Evolutionary conservation across 1,284 basidiomycete genomes (phyloP), one percentile per base, ranked within the genome.

Genomic region (Athelia sp.): DNA sequence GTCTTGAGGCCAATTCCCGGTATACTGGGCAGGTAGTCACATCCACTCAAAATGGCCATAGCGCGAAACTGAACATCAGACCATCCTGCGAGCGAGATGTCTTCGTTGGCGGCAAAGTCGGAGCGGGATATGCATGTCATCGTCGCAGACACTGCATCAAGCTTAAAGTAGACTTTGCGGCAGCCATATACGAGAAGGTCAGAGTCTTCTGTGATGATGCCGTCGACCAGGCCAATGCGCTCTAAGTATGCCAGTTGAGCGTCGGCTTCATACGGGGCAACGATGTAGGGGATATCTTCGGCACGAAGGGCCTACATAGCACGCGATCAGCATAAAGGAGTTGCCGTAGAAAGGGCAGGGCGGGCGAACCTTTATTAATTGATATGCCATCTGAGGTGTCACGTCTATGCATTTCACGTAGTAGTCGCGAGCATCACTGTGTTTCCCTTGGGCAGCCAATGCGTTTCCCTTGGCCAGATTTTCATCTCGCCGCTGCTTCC

Each of bases 231-330:
- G 13, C 92, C 90, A 40, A 75, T 69, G 43, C 81, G 82, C 63
- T 99, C 97, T 44, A 99, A 77, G 68, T 87, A 98, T 48, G 93
- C 90, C 51, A 99, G 80, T 67, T 99, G 97, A 0, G 97, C 94
- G 63, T 99, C 97, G 0, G 97, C 97, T 73, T 99, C 97, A 67
- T 99, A 99, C 0, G 97, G 97, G 3, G 97, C 97, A 4, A 99
- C 97, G 22, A 99, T 75, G 63, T 97, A 98, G 21, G 79, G 66
- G 14, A 97, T 79, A 19, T 71, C 70, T 62, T 95, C 92, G 4
- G 86, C 88, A 47, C 79, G 81, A 32, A 98, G 73, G 3, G 90
- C 93, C 92, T 96, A 58, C 11, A 38, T 15, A 46, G 43, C 4
- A 6, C 42, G 31, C 14, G 34, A 21, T 21, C 40, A 21, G 29